Base-by-base conservation (phyloP, 257 asterid genomes). In the Gentiana straminea region DNA sequence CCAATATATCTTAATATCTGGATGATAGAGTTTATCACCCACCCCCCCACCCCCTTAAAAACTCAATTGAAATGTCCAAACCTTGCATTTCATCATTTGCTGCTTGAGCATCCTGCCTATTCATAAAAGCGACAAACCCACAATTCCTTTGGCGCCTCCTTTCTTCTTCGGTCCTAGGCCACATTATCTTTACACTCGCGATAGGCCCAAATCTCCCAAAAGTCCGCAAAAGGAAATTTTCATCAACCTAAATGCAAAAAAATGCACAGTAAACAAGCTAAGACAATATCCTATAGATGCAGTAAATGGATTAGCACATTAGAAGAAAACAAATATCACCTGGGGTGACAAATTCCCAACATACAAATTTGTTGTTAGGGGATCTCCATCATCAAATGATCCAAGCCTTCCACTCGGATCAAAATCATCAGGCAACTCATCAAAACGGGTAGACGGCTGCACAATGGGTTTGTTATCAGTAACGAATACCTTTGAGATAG, bases 81-180 rank as follows among this genome's bases (percentile, higher is more conserved):
- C 97, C 97, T 83, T 89, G 95, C 97, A 89, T 89, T 72, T 89
- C 97, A 85, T 89, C 95, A 60, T 83, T 89, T 55, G 95, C 97
- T 63, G 97, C 97, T 71, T 89, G 97, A 61, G 85, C 97, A 55
- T 89, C 95, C 62, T 80, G 63, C 65, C 97, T 85, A 63, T 89
- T 89, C 97, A 89, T 89, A 79, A 85, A 89, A 72, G 97, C 91
- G 69, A 89, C 97, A 81, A 89, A 89, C 46, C 97, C 97, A 67
- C 95, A 89, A 64, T 89, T 89, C 60, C 97, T 81, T 66, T 85
- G 91, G 54, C 97, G 77, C 72, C 91, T 75, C 51, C 76, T 70
- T 59, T 89, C 97, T 72, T 89, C 97, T 74, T 89, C 97, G 12
- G 97, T 89, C 76, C 97, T 81, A 11, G 97, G 97, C 97, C 97